These are phyloP conservation scores for Coemansia reversa DNA, from an alignment of 192 early-diverging fungal species.

Conservation along the genomic window DNA sequence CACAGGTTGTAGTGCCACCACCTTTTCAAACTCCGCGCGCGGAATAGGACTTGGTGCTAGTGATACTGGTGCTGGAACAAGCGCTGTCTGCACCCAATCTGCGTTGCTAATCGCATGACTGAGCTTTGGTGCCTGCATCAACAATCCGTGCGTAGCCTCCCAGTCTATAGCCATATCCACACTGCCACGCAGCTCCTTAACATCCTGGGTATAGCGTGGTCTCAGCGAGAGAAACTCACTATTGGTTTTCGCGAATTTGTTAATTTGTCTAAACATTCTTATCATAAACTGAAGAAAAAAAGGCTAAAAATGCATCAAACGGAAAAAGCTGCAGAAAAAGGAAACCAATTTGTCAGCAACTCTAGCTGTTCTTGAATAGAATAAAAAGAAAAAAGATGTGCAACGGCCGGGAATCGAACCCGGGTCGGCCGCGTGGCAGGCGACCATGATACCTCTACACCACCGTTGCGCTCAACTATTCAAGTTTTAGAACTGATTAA, in stretches of 20 bases:
- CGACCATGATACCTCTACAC: conserved; percentile 69
- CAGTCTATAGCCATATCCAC: conserved; percentile 73
- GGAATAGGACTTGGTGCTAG: conserved; percentile 88
- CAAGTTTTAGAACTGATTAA: neutral
- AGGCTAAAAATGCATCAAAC: neutral
- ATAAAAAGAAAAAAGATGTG: conserved; percentile 20
- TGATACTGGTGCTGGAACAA: conserved; percentile 81
- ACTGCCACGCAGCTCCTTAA: conserved; percentile 40
- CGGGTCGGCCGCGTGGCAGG: conserved; percentile 77
- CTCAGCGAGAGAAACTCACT: conserved; percentile 28
- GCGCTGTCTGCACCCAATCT: conserved; percentile 42
- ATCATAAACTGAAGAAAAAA: conserved; percentile 5
- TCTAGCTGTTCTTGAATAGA: neutral
- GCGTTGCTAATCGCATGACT: conserved; percentile 8
- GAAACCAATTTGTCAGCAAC: neutral
- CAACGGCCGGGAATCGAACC: conserved; percentile 74
- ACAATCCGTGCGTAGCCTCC: conserved; percentile 77
- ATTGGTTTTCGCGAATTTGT: conserved; percentile 15
- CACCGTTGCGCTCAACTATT: conserved; percentile 18
- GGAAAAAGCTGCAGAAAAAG: neutral
- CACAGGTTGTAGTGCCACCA: conserved; percentile 70
- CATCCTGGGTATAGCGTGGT: conserved; percentile 27
- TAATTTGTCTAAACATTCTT: conserved; percentile 11
- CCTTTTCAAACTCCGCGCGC: conserved; percentile 66
- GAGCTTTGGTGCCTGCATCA: conserved; percentile 66